phyloP scores from a whole-genome alignment of 2,329 filamentous ascomycete species.

The Pseudocercospora macadamiae region DNA sequence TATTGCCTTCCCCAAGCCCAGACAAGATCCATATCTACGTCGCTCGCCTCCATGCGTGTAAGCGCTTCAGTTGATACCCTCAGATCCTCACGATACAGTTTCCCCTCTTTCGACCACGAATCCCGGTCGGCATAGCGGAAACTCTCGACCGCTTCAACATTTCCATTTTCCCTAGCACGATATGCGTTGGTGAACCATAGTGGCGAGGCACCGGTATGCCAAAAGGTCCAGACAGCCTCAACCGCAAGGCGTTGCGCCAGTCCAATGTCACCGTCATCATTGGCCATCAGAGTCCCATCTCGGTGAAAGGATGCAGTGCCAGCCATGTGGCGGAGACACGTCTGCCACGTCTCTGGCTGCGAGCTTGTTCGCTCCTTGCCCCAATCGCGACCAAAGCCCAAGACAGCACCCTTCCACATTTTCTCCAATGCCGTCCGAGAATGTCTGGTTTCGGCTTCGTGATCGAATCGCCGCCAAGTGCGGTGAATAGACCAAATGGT shows the following conservation, averaged over 20 bases:
- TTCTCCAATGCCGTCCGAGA: not conserved
- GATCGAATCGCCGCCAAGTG: not conserved
- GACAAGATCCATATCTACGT: not conserved
- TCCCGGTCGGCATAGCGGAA: not conserved
- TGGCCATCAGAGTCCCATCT: not conserved
- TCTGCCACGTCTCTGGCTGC: not conserved
- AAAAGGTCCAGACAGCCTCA: not conserved
- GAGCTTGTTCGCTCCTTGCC: not conserved
- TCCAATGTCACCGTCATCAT: not conserved
- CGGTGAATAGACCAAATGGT: not conserved
- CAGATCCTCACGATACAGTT: not conserved
- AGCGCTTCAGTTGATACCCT: not conserved
- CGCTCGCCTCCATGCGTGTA: not conserved
- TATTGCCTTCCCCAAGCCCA: not conserved
- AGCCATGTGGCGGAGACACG: not conserved
- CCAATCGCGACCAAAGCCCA: not conserved
- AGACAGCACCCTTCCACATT: not conserved
- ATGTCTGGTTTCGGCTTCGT: not conserved
- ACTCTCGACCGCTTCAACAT: not conserved
- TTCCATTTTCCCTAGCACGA: not conserved
- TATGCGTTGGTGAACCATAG: not conserved
- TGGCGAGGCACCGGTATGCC: not conserved
- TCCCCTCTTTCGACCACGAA: not conserved
- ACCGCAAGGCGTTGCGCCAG: not conserved
- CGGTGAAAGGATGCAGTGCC: not conserved